These are phyloP conservation scores for Stenogyne calaminthoides DNA, from an alignment of 305 asterid genomes.

Conservation along the genomic window DNA sequence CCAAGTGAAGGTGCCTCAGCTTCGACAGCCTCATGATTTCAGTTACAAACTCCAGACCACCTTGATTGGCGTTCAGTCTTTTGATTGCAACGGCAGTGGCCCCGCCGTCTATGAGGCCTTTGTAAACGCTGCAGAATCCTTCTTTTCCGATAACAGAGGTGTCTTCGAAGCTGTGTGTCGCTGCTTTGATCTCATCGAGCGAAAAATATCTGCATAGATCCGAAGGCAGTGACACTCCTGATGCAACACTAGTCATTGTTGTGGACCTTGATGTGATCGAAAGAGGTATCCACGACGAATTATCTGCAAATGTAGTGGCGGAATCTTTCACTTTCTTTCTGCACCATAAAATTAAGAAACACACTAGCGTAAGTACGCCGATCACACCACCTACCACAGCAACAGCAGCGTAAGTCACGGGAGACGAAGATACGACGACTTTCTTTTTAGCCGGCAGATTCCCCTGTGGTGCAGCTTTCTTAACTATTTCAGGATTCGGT, in stretches of 20 bases:
- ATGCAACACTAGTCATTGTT: slow-evolving; percentile 26
- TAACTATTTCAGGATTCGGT: slow-evolving; percentile 32
- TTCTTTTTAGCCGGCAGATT: neutral
- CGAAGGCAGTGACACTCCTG: slow-evolving; percentile 35
- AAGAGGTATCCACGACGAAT: slow-evolving; percentile 21
- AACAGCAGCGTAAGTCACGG: neutral
- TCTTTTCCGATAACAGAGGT: too few relatives aligned
- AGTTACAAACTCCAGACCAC: too few relatives aligned
- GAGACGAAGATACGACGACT: neutral
- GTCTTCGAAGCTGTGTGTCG: slow-evolving; percentile 49
- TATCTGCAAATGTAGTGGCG: slow-evolving; percentile 29
- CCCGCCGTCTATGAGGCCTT: too few relatives aligned
- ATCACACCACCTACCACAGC: slow-evolving; percentile 37
- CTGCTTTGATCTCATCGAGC: slow-evolving; percentile 45
- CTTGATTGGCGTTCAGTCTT: too few relatives aligned
- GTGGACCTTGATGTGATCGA: slow-evolving; percentile 3
- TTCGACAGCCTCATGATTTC: too few relatives aligned
- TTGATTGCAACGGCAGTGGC: too few relatives aligned
- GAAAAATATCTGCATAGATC: neutral
- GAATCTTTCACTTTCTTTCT: slow-evolving; percentile 23
- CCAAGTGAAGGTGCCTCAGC: slow-evolving; percentile 8
- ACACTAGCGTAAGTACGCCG: slow-evolving; percentile 25
- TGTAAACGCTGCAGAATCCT: too few relatives aligned
- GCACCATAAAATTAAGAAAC: slow-evolving; percentile 40
- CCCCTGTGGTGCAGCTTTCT: too few relatives aligned